A percentile compares a stretch with the other conserved stretches of the same genome.
phyloP scores from a whole-genome alignment of 805 yeast species.

The Kodamaea kaohsiungensis region DNA sequence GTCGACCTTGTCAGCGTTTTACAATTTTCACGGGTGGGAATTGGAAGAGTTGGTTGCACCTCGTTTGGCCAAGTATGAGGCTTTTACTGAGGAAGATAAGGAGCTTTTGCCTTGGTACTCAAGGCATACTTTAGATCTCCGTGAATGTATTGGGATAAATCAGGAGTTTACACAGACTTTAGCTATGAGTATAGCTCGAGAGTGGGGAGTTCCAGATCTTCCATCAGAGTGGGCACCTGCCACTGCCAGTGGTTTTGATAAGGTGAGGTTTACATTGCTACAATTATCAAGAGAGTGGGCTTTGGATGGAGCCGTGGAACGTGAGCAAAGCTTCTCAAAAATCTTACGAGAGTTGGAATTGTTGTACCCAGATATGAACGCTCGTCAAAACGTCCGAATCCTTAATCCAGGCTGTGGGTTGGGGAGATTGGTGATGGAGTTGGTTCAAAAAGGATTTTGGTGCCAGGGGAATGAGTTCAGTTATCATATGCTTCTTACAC shows the following conservation, averaged over 20 bases:
- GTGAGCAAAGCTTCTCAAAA: conserved; percentile 38
- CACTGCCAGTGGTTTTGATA: conserved; percentile 48
- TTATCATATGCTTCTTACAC: conserved; percentile 61
- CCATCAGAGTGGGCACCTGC: conserved; percentile 46
- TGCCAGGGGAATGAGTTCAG: conserved; percentile 71
- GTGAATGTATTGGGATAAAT: conserved; percentile 47
- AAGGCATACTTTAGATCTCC: conserved; percentile 39
- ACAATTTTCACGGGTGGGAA: conserved; percentile 34
- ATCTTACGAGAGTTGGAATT: conserved; percentile 36
- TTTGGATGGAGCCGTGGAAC: conserved; percentile 48
- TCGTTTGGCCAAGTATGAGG: conserved; percentile 23
- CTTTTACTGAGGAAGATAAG: conserved; percentile 43
- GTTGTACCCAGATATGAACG: conserved; percentile 36
- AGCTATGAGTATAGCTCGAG: conserved; percentile 43
- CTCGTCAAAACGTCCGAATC: conserved; percentile 42
- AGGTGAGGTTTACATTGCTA: conserved; percentile 55
- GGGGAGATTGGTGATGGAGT: conserved; percentile 58
- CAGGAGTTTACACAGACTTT: conserved; percentile 43
- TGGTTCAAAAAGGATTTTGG: conserved; percentile 55
- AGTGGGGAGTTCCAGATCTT: conserved; percentile 50
- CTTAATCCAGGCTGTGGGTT: conserved; percentile 68
- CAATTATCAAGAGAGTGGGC: conserved; percentile 68
- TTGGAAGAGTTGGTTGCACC: conserved; percentile 35
- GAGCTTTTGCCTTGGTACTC: conserved; percentile 52
- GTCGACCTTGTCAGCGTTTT: conserved; percentile 36